A percentile compares a stretch with the other conserved stretches of the same genome.
Evolutionary conservation across 441 rosid species (phyloP).

Genomic region (Euphorbia corollata): DNA sequence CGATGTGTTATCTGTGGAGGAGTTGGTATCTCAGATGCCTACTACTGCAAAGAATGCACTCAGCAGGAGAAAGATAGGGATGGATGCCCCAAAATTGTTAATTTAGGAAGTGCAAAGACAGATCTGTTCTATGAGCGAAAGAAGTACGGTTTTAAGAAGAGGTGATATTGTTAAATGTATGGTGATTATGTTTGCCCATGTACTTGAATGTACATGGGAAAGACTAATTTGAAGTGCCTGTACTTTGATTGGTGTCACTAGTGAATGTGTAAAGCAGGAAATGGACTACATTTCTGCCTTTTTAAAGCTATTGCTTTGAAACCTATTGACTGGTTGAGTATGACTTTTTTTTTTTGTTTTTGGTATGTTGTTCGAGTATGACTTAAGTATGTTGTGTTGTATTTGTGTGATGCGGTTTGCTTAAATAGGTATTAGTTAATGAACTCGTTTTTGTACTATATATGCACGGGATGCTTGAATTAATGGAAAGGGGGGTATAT

Average conservation of each 20-base stretch:
- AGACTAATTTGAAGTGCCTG: neutral
- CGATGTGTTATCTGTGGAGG: slow-evolving; percentile 88
- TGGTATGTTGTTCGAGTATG: too few relatives aligned
- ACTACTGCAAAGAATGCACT: slow-evolving; percentile 83
- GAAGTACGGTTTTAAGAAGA: slow-evolving; percentile 78
- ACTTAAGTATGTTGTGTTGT: neutral
- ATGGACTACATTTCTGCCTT: neutral
- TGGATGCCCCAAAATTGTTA: slow-evolving; percentile 87
- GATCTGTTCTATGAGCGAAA: slow-evolving; percentile 79
- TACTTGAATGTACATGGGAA: neutral
- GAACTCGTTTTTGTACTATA: too few relatives aligned
- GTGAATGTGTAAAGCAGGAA: neutral
- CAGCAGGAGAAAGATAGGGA: slow-evolving; percentile 89
- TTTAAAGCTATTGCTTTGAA: neutral
- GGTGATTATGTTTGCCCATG: neutral
- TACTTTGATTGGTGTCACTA: neutral
- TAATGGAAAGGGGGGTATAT: too few relatives aligned
- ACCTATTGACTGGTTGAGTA: neutral
- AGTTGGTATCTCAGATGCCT: slow-evolving; percentile 80
- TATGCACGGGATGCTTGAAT: too few relatives aligned
- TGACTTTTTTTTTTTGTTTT: neutral
- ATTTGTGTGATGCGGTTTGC: too few relatives aligned
- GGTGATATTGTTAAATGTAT: slow-evolving; percentile 27
- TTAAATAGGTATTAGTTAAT: too few relatives aligned
- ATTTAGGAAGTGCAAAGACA: slow-evolving; percentile 79